These are phyloP conservation scores for Beta vulgaris DNA, from an alignment of 148 eudicot genomes.

Conservation along the genomic window DNA sequence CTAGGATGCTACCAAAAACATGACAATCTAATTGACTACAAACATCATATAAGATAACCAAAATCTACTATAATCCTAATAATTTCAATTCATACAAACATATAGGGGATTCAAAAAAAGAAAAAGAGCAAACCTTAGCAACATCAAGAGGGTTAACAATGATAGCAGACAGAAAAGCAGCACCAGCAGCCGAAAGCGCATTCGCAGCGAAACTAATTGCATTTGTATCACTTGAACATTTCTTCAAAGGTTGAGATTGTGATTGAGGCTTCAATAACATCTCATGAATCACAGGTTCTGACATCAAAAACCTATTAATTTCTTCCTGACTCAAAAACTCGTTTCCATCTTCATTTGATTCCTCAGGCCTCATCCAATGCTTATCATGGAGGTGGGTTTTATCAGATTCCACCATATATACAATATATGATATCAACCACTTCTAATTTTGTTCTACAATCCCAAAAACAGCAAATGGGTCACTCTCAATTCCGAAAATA, in stretches of 20 bases:
- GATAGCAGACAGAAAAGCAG: slow-evolving; percentile 83
- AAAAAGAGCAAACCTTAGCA: slow-evolving; percentile 56
- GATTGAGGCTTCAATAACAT: slow-evolving; percentile 9
- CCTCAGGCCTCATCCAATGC: slow-evolving; percentile 36
- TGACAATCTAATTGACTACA: too few species aligned
- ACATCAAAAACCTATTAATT: slow-evolving; percentile 20
- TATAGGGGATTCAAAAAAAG: background rate
- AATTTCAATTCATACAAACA: background rate
- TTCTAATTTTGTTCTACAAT: background rate
- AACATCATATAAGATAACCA: background rate
- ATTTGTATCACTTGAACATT: slow-evolving; percentile 29
- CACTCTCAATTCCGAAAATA: background rate
- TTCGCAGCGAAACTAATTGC: slow-evolving; percentile 46
- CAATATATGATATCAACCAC: too few species aligned
- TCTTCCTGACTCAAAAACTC: slow-evolving; percentile 16
- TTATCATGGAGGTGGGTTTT: slow-evolving; percentile 8
- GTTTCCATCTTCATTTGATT: background rate
- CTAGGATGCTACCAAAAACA: too few species aligned
- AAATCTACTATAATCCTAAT: background rate
- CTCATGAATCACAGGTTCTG: slow-evolving; percentile 29
- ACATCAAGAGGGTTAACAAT: slow-evolving; percentile 96
- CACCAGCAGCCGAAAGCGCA: slow-evolving; percentile 91
- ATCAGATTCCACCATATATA: slow-evolving; percentile 39
- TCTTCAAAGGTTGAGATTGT: slow-evolving; percentile 18
- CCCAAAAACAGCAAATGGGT: slow-evolving; percentile 25